These are phyloP conservation scores for Nothomitra cinnamomea DNA, from an alignment of 2,329 filamentous ascomycete species.

Conservation along the genomic window DNA sequence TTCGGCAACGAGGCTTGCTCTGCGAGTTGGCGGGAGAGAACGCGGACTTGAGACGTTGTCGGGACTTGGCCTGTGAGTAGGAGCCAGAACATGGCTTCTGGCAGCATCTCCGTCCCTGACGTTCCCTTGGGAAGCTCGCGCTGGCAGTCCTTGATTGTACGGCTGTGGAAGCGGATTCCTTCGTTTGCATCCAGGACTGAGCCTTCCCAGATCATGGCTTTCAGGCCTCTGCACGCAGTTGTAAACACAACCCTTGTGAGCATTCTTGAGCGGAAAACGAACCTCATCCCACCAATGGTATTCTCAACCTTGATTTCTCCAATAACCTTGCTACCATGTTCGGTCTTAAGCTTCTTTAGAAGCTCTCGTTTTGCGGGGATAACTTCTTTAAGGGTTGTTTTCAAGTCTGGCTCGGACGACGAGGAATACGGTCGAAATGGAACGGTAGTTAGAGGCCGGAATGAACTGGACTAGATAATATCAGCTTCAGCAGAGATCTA, in stretches of 20 bases:
- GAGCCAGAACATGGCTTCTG: slow-evolving; percentile 99
- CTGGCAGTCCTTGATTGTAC: slow-evolving; percentile 96
- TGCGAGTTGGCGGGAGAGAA: slow-evolving; percentile 70
- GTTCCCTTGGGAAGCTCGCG: slow-evolving; percentile 82
- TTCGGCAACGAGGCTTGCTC: slow-evolving; percentile 67
- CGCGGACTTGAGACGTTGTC: slow-evolving; percentile 62
- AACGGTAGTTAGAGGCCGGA: neutral
- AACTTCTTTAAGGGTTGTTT: slow-evolving; percentile 62
- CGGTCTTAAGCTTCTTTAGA: slow-evolving; percentile 73
- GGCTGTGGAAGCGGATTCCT: slow-evolving; percentile 94
- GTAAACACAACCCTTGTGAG: slow-evolving; percentile 7
- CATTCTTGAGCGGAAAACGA: slow-evolving; percentile 7
- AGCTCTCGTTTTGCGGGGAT: slow-evolving; percentile 91
- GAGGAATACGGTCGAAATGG: slow-evolving; percentile 46
- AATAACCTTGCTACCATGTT: slow-evolving; percentile 62
- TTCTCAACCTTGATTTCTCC: slow-evolving; percentile 91
- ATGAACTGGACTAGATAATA: neutral
- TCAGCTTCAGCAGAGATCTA: neutral
- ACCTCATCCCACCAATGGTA: slow-evolving; percentile 87
- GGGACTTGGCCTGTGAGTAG: slow-evolving; percentile 87
- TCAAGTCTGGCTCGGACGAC: slow-evolving; percentile 71
- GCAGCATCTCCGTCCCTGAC: slow-evolving; percentile 88
- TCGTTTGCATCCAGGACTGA: slow-evolving; percentile 93
- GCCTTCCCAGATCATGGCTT: slow-evolving; percentile 98
- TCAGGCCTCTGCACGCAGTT: slow-evolving; percentile 46